Conservation (phyloP, 164 flowering plant genomes). For the Cinnamomum chago region DNA sequence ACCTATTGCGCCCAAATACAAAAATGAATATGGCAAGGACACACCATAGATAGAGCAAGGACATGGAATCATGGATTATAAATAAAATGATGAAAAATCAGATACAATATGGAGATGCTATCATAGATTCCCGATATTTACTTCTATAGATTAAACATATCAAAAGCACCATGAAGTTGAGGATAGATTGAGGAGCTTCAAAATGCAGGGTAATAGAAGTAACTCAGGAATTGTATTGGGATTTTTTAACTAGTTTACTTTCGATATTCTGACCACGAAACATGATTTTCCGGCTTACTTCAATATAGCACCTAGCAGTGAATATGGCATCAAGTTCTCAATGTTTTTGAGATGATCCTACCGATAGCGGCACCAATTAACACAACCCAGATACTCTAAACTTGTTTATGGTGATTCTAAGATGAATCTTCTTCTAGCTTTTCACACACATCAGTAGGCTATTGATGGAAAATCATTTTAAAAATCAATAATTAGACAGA, state of each 20-base stretch:
- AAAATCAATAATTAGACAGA: neutral
- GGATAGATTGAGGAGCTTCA: too few relatives aligned
- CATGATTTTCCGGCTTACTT: neutral
- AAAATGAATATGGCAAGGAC: too few relatives aligned
- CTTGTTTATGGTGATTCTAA: neutral
- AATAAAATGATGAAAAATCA: too few relatives aligned
- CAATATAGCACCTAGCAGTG: neutral
- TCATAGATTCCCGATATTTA: too few relatives aligned
- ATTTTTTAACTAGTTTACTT: neutral
- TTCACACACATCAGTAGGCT: neutral
- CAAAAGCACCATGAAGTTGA: too few relatives aligned
- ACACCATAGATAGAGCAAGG: too few relatives aligned
- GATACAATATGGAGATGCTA: too few relatives aligned
- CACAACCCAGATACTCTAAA: neutral
- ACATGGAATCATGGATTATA: too few relatives aligned
- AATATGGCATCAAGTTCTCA: neutral
- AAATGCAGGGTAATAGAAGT: too few relatives aligned
- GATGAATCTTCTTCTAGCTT: neutral
- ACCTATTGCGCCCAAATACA: too few relatives aligned
- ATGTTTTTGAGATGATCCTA: neutral
- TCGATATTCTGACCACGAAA: neutral
- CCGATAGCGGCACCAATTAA: neutral
- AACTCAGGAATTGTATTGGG: neutral
- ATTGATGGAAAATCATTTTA: neutral
- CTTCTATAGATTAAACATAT: too few relatives aligned